Base-by-base conservation (phyloP, 2,329 filamentous ascomycete species). In the Pestalotiopsis sp. region DNA sequence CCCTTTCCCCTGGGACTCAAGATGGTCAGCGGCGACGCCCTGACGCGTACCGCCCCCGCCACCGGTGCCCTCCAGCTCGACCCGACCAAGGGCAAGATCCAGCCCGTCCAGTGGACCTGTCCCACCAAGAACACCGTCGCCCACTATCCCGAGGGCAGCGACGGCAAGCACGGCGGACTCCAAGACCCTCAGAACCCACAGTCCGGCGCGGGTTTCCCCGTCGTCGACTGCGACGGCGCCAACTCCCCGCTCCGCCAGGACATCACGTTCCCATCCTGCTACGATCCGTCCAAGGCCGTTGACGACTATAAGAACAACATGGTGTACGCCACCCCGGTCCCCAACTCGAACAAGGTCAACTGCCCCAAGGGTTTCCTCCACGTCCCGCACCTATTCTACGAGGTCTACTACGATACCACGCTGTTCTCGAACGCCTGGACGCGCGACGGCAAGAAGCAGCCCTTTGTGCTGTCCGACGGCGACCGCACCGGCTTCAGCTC, bases 231-330 rank as follows among this genome's bases (percentile, higher is more conserved):
- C 76, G 88, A 91, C 73, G 85, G 86, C 64, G 83, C 80, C 67
- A 84, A 82, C 71, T 89, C 89, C 63, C 88, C 89, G 67, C 84
- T 89, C 57, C 88, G 90, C 55, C 85, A 87, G 67, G 90, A 93
- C 71, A 80, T 92, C 55, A 90, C 91, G 81, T 92, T 93, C 80
- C 91, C 91, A 3, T 90, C 89, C 6, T 93, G 91, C 83, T 92
- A 92, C 85, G 86, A 93, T 77, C 91, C 90, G 35, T 77, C 84
- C 56, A 82, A 85, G 61, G 88, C 86, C 67, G 81, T 90, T 55
- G 79, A 83, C 39, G 83, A 90, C 79, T 88, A 88, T 81, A 81
- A 85, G 75, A 85, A 83, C 72, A 92, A 93, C 82, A 90, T 91
- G 84, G 84, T 81, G 24, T 93, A 87, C 75, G 91, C 91, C 17